Base-by-base conservation (phyloP, 2,329 filamentous ascomycete species). In the Phialemonium atrogriseum region DNA sequence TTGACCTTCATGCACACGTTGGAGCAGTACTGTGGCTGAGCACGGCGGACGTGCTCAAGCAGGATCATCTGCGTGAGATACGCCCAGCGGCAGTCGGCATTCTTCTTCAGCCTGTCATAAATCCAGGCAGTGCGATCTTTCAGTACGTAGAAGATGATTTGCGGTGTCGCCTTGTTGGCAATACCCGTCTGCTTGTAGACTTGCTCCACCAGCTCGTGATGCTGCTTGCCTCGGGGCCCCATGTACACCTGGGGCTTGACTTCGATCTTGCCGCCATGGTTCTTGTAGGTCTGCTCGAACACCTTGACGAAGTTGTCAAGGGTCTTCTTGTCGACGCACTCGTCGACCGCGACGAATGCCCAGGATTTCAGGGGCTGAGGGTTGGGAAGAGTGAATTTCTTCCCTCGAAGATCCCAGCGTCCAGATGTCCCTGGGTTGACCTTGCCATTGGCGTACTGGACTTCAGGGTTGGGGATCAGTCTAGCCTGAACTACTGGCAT, bases 1-100 rank as follows among this genome's bases (percentile, higher is more conserved):
- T 98, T 96, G 43, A 98, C 77, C 63, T 98, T 98, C 85, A 98
- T 91, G 41, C 78, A 73, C 0, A 98, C 86, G 40, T 98, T 98
- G 1, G 84, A 91, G 48, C 84, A 81, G 57, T 96, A 96, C 48
- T 98, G 91, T 0, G 70, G 70, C 14, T 82, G 75, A 11, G 73
- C 74, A 51, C 80, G 81, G 22, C 61, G 47, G 1, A 89, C 83
- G 37, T 93, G 81, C 0, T 61, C 60, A 3, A 67, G 63, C 42
- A 87, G 79, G n/a, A 96, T 51, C 40, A 88, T 81, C 52, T 96
- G 91, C 0, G 86, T 85, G 0, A 86, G 68, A 10, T 88, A 71
- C n/a, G 82, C 87, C 42, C 77, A 88, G 20, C 84, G 79, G 49
- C 84, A 89, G 45, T 98, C 91, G 39, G 77, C 80, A 16, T 75